Evolutionary conservation across 345 rosid genomes (phyloP).

Genomic region (Salix arbutifolia): DNA sequence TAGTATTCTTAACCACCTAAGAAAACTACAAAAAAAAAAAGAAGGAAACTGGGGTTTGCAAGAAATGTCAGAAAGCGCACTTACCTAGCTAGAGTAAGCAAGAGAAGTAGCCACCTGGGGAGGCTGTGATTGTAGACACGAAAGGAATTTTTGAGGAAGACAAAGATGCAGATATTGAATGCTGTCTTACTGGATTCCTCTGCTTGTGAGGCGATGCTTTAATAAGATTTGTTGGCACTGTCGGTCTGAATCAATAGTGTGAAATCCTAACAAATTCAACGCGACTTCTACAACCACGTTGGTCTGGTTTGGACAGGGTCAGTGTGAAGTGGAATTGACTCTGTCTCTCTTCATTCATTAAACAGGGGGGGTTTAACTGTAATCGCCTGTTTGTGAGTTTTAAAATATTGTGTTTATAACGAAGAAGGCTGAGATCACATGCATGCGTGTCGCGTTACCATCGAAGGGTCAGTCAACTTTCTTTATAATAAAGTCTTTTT

Average conservation of each 20-base stretch:
- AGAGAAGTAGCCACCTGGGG: no score
- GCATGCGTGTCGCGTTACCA: no score
- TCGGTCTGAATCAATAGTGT: background rate
- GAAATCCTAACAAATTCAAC: background rate
- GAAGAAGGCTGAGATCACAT: no score
- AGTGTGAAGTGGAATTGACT: background rate
- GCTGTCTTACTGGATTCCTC: background rate
- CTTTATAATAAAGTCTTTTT: no score
- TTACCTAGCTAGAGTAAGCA: background rate
- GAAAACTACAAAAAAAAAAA: background rate
- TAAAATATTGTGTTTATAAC: no score
- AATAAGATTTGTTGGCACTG: background rate
- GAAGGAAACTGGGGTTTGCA: background rate
- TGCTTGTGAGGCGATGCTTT: background rate
- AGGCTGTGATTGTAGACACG: no score
- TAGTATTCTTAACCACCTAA: background rate
- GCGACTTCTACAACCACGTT: background rate
- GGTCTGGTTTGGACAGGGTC: background rate
- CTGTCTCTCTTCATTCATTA: no score
- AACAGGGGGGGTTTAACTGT: no score
- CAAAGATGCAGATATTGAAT: background rate
- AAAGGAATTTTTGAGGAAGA: no score
- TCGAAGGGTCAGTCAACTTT: no score
- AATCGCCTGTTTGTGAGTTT: no score
- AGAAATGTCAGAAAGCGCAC: background rate